Evolutionary conservation across 2,329 filamentous ascomycete genomes (phyloP).

Genomic region (Tolypocladium endophyticum): DNA sequence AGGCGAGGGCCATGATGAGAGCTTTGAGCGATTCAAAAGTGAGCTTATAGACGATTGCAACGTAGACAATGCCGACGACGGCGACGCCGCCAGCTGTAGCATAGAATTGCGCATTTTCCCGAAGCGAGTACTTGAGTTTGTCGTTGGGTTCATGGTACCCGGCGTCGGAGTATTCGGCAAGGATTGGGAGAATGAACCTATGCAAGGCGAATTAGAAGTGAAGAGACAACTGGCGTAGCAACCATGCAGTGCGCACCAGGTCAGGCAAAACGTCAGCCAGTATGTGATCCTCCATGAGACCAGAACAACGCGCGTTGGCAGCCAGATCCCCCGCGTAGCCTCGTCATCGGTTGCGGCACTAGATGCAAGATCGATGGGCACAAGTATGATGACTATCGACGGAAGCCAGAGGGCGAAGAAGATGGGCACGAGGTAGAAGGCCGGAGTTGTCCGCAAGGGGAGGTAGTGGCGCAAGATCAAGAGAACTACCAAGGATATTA

Average conservation of each 20-base stretch:
- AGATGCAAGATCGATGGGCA: conserved; percentile 91
- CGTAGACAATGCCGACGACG: conserved; percentile 66
- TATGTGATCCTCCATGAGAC: conserved; percentile 93
- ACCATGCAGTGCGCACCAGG: conserved; percentile 52
- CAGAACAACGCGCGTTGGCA: conserved; percentile 65
- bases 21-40: conserved; percentile 65
- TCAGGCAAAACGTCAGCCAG: conserved; percentile 92
- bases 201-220: neutral
- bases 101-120: conserved; percentile 82
- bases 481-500: conserved; percentile 67
- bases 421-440: conserved; percentile 81
- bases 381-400: conserved; percentile 79
- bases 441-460: conserved; percentile 79
- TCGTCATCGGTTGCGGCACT: conserved; percentile 64
- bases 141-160: conserved; percentile 81
- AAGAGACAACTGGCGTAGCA: neutral
- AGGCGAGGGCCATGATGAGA: conserved; percentile 84
- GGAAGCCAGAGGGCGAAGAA: conserved; percentile 94
- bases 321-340: conserved; percentile 71
- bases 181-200: conserved; percentile 81
- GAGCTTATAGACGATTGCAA: conserved; percentile 69
- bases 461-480: conserved; percentile 83
- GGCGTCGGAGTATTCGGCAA: conserved; percentile 90
- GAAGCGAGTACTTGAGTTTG: conserved; percentile 73
- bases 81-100: conserved; percentile 64